Evolutionary conservation across 306 rosid genomes (phyloP).

Genomic region (Arachis hypogaea): DNA sequence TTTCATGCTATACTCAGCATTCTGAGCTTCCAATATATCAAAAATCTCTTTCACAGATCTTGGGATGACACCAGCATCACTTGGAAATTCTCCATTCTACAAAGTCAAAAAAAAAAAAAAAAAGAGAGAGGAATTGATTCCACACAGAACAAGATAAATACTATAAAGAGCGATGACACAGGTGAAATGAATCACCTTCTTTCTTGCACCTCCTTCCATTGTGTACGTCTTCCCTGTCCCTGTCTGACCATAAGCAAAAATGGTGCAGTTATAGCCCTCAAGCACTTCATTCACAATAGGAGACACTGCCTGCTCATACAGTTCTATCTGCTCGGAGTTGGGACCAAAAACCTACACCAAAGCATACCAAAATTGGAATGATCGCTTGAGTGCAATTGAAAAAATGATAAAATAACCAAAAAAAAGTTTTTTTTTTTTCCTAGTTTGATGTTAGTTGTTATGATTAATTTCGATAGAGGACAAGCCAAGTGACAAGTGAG

Average conservation of each 20-base stretch:
- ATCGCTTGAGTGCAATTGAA: background rate
- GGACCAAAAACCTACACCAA: slow-evolving; percentile 88
- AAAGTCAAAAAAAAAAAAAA: slow-evolving; percentile 31
- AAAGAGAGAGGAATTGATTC: slow-evolving; percentile 22
- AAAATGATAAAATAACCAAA: background rate
- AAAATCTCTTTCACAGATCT: slow-evolving; percentile 94
- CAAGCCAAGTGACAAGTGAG: background rate
- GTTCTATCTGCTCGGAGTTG: slow-evolving; percentile 80
- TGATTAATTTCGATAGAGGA: background rate
- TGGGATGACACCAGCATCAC: slow-evolving; percentile 98
- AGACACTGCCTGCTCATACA: slow-evolving; percentile 92
- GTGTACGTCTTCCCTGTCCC: slow-evolving; percentile 99
- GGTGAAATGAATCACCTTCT: slow-evolving; percentile 64
- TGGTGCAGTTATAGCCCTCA: slow-evolving; percentile 97
- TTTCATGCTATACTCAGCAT: slow-evolving; percentile 96
- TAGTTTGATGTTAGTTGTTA: background rate
- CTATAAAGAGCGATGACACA: background rate
- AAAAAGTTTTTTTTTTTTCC: too few relatives aligned
- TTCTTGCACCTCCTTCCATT: slow-evolving; percentile 99
- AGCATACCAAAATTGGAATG: slow-evolving; percentile 40
- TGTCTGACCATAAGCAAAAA: slow-evolving; percentile 98
- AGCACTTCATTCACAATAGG: slow-evolving; percentile 97
- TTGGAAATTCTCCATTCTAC: slow-evolving; percentile 97
- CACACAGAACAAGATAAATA: slow-evolving; percentile 23
- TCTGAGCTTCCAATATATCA: slow-evolving; percentile 94